Conservation (phyloP, 441 rosid species). For the Erodium texanum region DNA sequence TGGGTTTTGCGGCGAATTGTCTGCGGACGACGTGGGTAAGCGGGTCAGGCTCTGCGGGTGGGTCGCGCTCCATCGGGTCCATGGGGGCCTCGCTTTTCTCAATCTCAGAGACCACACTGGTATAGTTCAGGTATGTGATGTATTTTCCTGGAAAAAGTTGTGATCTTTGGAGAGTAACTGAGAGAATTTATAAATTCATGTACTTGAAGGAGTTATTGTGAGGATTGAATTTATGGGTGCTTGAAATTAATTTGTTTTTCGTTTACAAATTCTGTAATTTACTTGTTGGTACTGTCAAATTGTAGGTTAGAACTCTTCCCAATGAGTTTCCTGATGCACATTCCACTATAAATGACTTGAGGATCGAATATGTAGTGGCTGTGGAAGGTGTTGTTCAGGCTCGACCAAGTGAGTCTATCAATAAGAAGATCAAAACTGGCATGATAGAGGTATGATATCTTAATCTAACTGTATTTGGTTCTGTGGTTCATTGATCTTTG, state of each 20-base stretch:
- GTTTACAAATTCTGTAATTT: not conserved
- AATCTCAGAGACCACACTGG: conserved; percentile 96
- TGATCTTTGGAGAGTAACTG: not conserved
- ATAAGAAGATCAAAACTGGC: conserved; percentile 89
- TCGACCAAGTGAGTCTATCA: conserved; percentile 67
- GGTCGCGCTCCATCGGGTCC: conserved; percentile 89
- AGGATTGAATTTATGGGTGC: not conserved
- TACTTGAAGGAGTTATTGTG: not conserved
- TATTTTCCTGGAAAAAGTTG: not conserved
- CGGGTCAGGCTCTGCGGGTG: conserved; percentile 85
- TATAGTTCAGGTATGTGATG: conserved; percentile 58
- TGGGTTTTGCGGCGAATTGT: conserved; percentile 54
- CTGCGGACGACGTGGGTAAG: conserved; percentile 52
- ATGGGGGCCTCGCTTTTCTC: conserved; percentile 81
- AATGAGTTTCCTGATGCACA: conserved; percentile 80
- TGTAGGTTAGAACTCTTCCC: conserved; percentile 66
- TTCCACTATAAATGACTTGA: conserved; percentile 52
- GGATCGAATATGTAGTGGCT: conserved; percentile 75
- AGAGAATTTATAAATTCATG: not conserved
- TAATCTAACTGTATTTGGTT: not conserved
- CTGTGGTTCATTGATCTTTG: not conserved
- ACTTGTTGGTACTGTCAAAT: conserved; percentile 2
- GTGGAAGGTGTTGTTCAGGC: conserved; percentile 72
- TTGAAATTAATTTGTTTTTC: too few species aligned
- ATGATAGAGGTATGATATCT: conserved; percentile 48